A percentile compares a stretch with the other conserved stretches of the same genome.
phyloP scores from a whole-genome alignment of 2,329 filamentous ascomycete species.

The Fusarium nematophilum region DNA sequence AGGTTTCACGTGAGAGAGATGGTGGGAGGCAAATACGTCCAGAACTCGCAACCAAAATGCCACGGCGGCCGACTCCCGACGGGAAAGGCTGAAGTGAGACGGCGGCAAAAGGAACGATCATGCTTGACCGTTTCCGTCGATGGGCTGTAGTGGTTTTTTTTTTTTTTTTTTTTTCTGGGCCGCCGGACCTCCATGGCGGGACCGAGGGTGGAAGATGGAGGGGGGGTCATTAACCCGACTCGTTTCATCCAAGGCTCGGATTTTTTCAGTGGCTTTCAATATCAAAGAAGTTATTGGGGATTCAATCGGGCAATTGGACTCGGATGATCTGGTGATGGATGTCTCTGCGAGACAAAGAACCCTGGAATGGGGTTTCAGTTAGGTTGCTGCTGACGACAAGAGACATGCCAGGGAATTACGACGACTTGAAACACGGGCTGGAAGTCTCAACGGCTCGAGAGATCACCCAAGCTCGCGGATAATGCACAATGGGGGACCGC shows the following conservation, averaged over 20 bases:
- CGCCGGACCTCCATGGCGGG: no score
- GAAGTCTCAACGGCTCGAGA: constrained; percentile 6
- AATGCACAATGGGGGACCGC: not conserved
- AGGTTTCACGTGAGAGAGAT: constrained; percentile 11
- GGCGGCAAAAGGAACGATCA: constrained; percentile 4
- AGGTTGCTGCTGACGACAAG: constrained; percentile 17
- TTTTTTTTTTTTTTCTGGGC: no score
- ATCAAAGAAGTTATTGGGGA: constrained; percentile 4
- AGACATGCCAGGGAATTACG: constrained; percentile 1
- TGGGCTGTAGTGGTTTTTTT: no score
- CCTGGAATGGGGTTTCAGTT: constrained; percentile 10
- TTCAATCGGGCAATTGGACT: not conserved
- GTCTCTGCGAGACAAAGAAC: constrained; percentile 1
- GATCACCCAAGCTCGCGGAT: no score
- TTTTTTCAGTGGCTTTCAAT: not conserved
- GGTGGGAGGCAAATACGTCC: constrained; percentile 4
- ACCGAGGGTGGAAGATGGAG: no score
- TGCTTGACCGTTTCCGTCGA: constrained; percentile 31
- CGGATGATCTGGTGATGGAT: constrained; percentile 13
- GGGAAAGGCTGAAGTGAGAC: constrained; percentile 35
- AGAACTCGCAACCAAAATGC: not conserved
- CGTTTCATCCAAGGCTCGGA: constrained; percentile 20
- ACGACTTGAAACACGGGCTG: constrained; percentile 18
- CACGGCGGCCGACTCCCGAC: constrained; percentile 9
- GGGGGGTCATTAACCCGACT: constrained; percentile 24